Evolutionary conservation across 2,329 filamentous ascomycete species (phyloP), one percentile per base, ranked within the genome.

Genomic region (Zalaria sp.): DNA sequence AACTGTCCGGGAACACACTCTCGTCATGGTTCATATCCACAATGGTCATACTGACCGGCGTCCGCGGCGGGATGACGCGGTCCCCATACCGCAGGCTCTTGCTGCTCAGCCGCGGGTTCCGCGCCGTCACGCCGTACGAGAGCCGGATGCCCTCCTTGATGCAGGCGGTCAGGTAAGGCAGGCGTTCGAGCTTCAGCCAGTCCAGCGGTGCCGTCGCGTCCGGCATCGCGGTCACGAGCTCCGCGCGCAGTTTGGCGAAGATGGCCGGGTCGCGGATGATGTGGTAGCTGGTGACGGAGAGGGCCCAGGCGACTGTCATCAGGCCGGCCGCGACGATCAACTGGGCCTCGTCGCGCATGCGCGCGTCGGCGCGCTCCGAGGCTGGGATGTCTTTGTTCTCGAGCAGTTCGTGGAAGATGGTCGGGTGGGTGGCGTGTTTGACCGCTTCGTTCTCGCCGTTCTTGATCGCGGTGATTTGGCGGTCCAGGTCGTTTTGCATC

Each of bases 101-200:
- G n/a, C 41, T 45, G 3, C 47, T 26, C 8, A 53, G 37, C 2
- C 51, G 46, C 8, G 47, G 47, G 9, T 49, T 43, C 3, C 50
- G 46, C 2, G 45, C 45, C 3, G 50, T 47, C n/a, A 53, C 45
- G 31, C 39, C 41, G 8, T 47, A 26, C 1, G 38, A 44, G 5
- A 54, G 29, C n/a, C 50, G 42, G 9, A 47, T 37, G 27, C 41
- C 48, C 43, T 51, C 47, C 28, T 47, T 49, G 31, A 50, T 37
- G 27, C 47, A 43, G 8, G 47, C 45, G n/a, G 38, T 27, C 11
- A 54, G 43, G 29, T 54, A 53, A 0, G 49, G 50, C 6, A 53
- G 45, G 4, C 39, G 39, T 28, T 54, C 49, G 5, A 51, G 39
- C 5, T 46, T 45, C 9, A 42, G 37, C 8, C 44, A 43, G 32